Evolutionary conservation across 139 green algal genomes (phyloP), one percentile per base, ranked within the genome.

Genomic region (Micractinium conductrix): DNA sequence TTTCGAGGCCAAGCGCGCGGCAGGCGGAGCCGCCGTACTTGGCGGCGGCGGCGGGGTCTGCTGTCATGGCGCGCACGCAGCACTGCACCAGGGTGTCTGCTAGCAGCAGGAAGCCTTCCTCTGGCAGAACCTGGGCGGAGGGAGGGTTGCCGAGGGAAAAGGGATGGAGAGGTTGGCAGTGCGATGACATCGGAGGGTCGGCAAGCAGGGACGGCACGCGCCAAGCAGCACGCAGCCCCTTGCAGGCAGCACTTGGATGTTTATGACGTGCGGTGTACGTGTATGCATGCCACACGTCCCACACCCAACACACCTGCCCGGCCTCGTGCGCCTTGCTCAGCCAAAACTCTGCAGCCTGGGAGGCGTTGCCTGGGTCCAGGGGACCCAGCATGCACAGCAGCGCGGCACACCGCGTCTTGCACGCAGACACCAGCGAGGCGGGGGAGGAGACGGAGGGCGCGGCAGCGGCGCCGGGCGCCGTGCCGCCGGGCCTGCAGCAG

Each of bases 311-410:
- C n/a, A 72, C 80, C 80, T 73, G 40, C 24, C 70, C 79, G 12
- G 65, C 30, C 50, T 69, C 50, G 38, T 40, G 42, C 4, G 76
- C 53, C 33, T 73, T n/a, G 4, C 63, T 28, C 53, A 85, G 53
- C 80, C 80, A 85, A 70, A 65, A 70, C 68, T n/a, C 17, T 4
- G 69, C 80, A 0, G 80, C 80, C 10, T 48, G n/a, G 6, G 37
- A 67, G 48, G 69, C 80, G 38, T 80, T 58, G 30, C 42, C 24
- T 9, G 80, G 80, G 45, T 43, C 28, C 53, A 88, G 69, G 42
- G 84, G 78, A n/a, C 72, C 84, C 55, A 88, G 69, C 70, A 84
- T 62, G 10, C 28, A 21, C 69, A 88, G 75, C 78, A 88, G 69
- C 17, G 76, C 42, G n/a, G 65, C 62, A 33, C 84, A 88, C 26